These are phyloP conservation scores for Chalciporus piperatus DNA, from an alignment of 768 basidiomycete genomes.

Conservation along the genomic window DNA sequence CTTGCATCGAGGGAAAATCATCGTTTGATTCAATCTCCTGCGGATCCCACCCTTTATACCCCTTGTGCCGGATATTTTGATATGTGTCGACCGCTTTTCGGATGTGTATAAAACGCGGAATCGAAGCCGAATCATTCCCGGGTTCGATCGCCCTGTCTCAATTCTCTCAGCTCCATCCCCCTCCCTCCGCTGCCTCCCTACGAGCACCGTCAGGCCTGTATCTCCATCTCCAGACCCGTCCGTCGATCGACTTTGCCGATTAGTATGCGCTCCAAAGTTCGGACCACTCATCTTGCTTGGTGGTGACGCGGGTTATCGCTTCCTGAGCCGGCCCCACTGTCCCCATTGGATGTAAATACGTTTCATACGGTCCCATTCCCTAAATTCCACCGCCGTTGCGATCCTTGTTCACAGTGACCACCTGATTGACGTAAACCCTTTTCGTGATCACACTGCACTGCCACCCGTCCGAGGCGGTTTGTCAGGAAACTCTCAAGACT, in stretches of 20 bases:
- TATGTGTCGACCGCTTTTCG: conserved; percentile 1
- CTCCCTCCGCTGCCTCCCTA: not conserved
- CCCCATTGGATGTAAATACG: not conserved
- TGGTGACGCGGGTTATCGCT: not conserved
- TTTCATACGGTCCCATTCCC: not conserved
- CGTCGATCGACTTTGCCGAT: not conserved
- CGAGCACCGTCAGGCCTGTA: not conserved
- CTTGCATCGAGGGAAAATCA: not conserved
- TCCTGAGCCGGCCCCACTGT: not conserved
- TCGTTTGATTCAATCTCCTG: not conserved
- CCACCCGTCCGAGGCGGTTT: not conserved
- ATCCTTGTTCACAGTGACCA: not conserved
- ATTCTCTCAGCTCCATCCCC: not conserved
- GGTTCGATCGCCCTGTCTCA: conserved; percentile 2
- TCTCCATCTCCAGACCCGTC: not conserved
- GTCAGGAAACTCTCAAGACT: too few relatives aligned
- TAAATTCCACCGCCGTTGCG: not conserved
- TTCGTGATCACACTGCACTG: not conserved
- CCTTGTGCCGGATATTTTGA: not conserved
- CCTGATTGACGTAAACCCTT: not conserved
- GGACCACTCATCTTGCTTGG: not conserved
- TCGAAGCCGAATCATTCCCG: conserved; percentile 6
- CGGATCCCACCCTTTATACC: conserved; percentile 3
- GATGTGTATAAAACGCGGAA: conserved; percentile 2
- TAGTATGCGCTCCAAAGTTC: not conserved